These are phyloP conservation scores for Saccharomycopsis lassenensis DNA, from an alignment of 805 yeast genomes.

Conservation along the genomic window DNA sequence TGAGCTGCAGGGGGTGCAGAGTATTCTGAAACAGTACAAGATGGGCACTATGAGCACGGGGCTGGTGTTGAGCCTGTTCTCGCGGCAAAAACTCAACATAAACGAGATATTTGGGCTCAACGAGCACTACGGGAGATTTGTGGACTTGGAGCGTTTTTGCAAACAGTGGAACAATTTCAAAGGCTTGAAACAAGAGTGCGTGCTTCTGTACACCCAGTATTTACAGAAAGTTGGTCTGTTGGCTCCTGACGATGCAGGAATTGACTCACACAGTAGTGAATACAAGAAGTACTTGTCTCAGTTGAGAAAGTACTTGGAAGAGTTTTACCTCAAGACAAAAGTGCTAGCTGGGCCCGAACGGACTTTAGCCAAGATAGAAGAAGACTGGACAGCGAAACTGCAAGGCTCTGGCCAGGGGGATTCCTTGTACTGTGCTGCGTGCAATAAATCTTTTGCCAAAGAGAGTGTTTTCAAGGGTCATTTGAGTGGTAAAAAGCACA, in stretches of 20 bases:
- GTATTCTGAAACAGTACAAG: too few species aligned
- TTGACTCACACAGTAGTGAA: too few species aligned
- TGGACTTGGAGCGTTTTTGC: constrained; percentile 47
- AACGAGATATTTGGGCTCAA: constrained; percentile 49
- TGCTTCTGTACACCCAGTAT: too few species aligned
- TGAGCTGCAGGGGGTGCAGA: constrained; percentile 24
- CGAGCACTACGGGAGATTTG: constrained; percentile 52
- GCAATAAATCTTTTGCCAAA: constrained; percentile 55
- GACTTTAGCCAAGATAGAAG: constrained; percentile 21
- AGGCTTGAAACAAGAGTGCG: constrained; percentile 26
- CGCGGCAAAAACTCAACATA: too few species aligned
- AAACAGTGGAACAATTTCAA: constrained; percentile 41
- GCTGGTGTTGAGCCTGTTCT: too few species aligned
- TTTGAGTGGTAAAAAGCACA: constrained; percentile 67
- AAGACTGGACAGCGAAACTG: too few species aligned
- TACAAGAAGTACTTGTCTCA: constrained; percentile 36
- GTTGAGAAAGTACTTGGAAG: constrained; percentile 38
- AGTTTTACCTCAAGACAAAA: constrained; percentile 35
- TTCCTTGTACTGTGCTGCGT: constrained; percentile 44
- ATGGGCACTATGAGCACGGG: too few species aligned
- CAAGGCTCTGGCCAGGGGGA: constrained; percentile 20
- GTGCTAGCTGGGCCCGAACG: constrained; percentile 37
- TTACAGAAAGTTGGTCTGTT: too few species aligned
- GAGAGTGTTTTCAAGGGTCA: constrained; percentile 59
- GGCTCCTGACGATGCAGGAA: too few species aligned